These are phyloP conservation scores for Fusarium newnesense DNA, from an alignment of 2,329 filamentous ascomycete species.

Conservation along the genomic window DNA sequence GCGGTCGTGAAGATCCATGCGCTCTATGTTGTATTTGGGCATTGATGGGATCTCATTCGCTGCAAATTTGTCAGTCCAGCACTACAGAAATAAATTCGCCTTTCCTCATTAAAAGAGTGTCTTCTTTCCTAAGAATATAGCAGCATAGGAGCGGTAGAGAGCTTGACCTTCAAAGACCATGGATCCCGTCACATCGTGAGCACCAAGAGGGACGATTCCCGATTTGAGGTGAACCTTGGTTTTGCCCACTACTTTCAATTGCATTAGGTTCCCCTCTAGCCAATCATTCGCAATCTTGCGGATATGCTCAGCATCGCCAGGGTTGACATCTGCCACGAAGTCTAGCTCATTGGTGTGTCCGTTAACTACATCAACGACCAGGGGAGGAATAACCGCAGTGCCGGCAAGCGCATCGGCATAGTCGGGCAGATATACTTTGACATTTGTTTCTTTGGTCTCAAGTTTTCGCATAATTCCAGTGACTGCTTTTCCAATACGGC, in stretches of 20 bases:
- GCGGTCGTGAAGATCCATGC: constrained; percentile 82
- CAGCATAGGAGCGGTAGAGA: constrained; percentile 72
- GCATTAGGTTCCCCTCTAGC: constrained; percentile 79
- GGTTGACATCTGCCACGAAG: constrained; percentile 78
- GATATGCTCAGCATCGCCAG: constrained; percentile 81
- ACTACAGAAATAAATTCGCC: constrained; percentile 29
- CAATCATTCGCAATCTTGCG: constrained; percentile 87
- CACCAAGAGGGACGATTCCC: constrained; percentile 82
- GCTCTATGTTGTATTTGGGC: constrained; percentile 84
- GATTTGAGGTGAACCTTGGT: constrained; percentile 80
- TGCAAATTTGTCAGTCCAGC: constrained; percentile 53
- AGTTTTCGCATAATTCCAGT: constrained; percentile 84
- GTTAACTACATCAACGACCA: constrained; percentile 81
- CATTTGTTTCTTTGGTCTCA: constrained; percentile 76
- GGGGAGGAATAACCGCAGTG: constrained; percentile 77
- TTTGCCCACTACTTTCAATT: constrained; percentile 77
- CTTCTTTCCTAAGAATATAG: constrained; percentile 71
- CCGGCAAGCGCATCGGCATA: constrained; percentile 83
- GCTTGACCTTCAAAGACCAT: constrained; percentile 85
- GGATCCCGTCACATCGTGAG: constrained; percentile 78
- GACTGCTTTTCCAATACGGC: constrained; percentile 78
- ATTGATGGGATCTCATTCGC: constrained; percentile 78
- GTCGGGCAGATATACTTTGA: constrained; percentile 84
- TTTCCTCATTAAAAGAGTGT: constrained; percentile 50
- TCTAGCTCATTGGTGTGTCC: constrained; percentile 82